phyloP scores from a whole-genome alignment of 768 basidiomycete genomes.

The Suillus alpinus region DNA sequence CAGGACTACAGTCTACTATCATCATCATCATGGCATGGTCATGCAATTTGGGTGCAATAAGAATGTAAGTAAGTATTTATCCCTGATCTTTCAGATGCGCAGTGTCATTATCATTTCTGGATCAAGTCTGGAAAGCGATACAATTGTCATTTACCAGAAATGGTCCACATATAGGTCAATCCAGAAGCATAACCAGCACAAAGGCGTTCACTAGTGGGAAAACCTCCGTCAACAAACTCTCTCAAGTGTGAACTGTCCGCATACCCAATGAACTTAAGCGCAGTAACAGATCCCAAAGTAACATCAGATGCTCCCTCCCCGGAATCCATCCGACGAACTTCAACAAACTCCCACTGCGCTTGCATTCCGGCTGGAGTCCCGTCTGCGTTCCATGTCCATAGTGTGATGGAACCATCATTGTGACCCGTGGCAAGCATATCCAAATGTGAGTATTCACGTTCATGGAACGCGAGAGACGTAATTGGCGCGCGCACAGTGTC shows the following conservation, averaged over 20 bases:
- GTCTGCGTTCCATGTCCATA: constrained; percentile 85
- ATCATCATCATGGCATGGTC: too few relatives aligned
- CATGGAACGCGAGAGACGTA: constrained; percentile 81
- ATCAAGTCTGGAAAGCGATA: too few relatives aligned
- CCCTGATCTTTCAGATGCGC: not conserved
- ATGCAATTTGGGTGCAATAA: not conserved
- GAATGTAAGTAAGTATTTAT: not conserved
- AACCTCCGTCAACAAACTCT: constrained; percentile 52
- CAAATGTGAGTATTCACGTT: constrained; percentile 78
- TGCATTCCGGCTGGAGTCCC: constrained; percentile 63
- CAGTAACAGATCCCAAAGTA: constrained; percentile 59
- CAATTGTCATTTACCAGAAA: not conserved
- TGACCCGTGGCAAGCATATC: constrained; percentile 82
- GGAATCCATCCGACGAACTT: constrained; percentile 64
- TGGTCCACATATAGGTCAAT: constrained; percentile 4
- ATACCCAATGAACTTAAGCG: constrained; percentile 82
- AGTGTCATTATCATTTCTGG: not conserved
- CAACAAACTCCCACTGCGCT: constrained; percentile 74
- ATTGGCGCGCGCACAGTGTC: constrained; percentile 55
- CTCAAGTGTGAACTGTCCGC: constrained; percentile 16
- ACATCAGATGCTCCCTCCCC: constrained; percentile 37
- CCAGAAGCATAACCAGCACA: constrained; percentile 4
- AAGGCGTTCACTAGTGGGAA: constrained; percentile 46
- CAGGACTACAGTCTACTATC: too few relatives aligned
- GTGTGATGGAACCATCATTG: constrained; percentile 68